Evolutionary conservation across 805 yeast genomes (phyloP).

Genomic region (Candida boleticola): DNA sequence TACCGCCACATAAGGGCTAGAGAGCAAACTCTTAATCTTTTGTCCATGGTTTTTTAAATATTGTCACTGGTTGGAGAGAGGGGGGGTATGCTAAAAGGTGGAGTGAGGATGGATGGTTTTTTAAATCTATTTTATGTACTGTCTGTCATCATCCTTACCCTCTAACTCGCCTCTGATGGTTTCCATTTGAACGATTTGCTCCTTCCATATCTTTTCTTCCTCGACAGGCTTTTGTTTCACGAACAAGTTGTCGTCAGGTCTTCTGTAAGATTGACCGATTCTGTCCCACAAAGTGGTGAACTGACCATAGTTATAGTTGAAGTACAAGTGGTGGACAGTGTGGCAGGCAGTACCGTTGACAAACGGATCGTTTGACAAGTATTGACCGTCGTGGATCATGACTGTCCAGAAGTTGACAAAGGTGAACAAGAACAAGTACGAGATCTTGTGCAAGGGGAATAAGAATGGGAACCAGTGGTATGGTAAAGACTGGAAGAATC

Average conservation of each 20-base stretch:
- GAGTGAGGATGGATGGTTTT: not conserved
- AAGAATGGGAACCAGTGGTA: slow-evolving; percentile 90
- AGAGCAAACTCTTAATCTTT: too few species aligned
- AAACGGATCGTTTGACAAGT: slow-evolving; percentile 86
- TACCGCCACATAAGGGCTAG: too few species aligned
- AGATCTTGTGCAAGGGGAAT: slow-evolving; percentile 87
- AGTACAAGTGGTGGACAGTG: slow-evolving; percentile 93
- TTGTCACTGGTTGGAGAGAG: too few species aligned
- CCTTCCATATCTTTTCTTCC: slow-evolving; percentile 61
- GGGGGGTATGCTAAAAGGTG: too few species aligned
- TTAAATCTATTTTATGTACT: slow-evolving; percentile 46
- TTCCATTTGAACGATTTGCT: slow-evolving; percentile 75
- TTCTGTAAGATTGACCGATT: slow-evolving; percentile 88
- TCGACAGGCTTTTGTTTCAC: slow-evolving; percentile 41
- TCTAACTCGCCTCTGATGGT: slow-evolving; percentile 75
- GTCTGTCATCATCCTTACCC: slow-evolving; percentile 74
- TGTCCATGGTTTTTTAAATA: too few species aligned
- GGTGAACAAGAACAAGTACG: slow-evolving; percentile 78
- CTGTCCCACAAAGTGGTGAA: slow-evolving; percentile 98
- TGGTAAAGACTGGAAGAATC: slow-evolving; percentile 88
- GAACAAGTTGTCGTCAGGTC: slow-evolving; percentile 85
- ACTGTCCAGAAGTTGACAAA: slow-evolving; percentile 98
- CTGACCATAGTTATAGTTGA: slow-evolving; percentile 98
- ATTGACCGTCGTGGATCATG: slow-evolving; percentile 98
- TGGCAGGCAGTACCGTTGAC: slow-evolving; percentile 99